Evolutionary conservation across 495 filamentous ascomycete genomes (phyloP).

Genomic region (Penicillium verhagenii): DNA sequence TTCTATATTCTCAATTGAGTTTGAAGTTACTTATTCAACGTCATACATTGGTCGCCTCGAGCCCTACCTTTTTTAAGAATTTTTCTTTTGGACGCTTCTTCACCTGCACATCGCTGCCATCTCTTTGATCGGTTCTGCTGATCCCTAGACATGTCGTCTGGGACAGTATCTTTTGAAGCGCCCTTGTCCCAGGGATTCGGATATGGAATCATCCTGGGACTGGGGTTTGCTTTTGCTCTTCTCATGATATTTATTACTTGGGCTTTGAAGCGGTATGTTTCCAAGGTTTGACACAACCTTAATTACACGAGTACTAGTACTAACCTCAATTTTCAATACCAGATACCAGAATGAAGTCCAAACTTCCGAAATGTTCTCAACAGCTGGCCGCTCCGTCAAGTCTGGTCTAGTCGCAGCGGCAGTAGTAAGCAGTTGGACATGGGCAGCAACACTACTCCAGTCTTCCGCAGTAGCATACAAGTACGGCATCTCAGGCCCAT

Average conservation of each 20-base stretch:
- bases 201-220: conserved; percentile 80
- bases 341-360: conserved; percentile 92
- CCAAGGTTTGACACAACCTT: not conserved
- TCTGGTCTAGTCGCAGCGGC: conserved; percentile 91
- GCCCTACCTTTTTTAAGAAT: not conserved
- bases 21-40: not conserved
- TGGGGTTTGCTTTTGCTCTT: conserved; percentile 74
- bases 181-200: conserved; percentile 70
- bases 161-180: conserved; percentile 35
- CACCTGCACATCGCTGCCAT: not conserved
- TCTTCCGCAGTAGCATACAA: conserved; percentile 85
- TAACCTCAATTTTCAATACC: not conserved
- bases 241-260: conserved; percentile 81
- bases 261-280: conserved; percentile 61
- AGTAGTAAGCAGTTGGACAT: conserved; percentile 96
- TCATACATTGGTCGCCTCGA: conserved; percentile 3
- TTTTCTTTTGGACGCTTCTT: too few relatives aligned
- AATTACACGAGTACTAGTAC: not conserved
- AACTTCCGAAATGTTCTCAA: conserved; percentile 97
- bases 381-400: conserved; percentile 90
- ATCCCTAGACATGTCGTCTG: conserved; percentile 7
- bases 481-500: conserved; percentile 90
- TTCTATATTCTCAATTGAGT: not conserved
- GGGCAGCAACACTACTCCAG: conserved; percentile 64
- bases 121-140: not conserved